phyloP scores from a whole-genome alignment of 352 stramenopile species.

The Phytophthora hybrid region DNA sequence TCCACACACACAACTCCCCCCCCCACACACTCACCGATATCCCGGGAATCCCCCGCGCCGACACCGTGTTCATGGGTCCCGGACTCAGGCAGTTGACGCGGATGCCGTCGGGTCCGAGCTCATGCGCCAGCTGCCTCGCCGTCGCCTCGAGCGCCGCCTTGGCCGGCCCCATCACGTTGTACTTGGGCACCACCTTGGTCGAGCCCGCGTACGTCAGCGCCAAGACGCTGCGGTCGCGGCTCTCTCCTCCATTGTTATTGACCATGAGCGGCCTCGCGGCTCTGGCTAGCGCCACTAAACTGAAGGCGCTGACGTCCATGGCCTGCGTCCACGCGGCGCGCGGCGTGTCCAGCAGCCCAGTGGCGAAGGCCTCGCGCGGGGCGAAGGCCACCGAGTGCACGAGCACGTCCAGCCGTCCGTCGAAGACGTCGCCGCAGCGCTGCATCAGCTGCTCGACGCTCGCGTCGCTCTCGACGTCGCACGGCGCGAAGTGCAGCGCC shows the following conservation, averaged over 20 bases:
- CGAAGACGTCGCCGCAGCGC: conserved; percentile 49
- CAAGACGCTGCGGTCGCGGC: conserved; percentile 79
- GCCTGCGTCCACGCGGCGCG: conserved; percentile 75
- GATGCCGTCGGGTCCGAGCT: conserved; percentile 79
- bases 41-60: conserved; percentile 88
- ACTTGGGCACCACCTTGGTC: conserved; percentile 84
- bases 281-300: conserved; percentile 85
- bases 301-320: conserved; percentile 91
- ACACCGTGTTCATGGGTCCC: conserved; percentile 92
- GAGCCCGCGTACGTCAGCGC: conserved; percentile 91
- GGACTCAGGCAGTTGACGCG: conserved; percentile 93
- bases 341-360: conserved; percentile 60
- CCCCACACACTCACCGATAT: conserved; percentile 67
- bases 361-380: conserved; percentile 74
- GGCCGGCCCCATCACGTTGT: conserved; percentile 93
- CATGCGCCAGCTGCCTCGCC: conserved; percentile 82
- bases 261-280: conserved; percentile 68
- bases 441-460: conserved; percentile 65
- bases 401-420: conserved; percentile 81
- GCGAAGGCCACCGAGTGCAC: conserved; percentile 94
- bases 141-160: conserved; percentile 92
- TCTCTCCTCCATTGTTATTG: conserved; percentile 8
- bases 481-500: conserved; percentile 62
- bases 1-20: background rate
- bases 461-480: conserved; percentile 76